Evolutionary conservation across 106 monocot species (phyloP).

Genomic region (Allium cepa): DNA sequence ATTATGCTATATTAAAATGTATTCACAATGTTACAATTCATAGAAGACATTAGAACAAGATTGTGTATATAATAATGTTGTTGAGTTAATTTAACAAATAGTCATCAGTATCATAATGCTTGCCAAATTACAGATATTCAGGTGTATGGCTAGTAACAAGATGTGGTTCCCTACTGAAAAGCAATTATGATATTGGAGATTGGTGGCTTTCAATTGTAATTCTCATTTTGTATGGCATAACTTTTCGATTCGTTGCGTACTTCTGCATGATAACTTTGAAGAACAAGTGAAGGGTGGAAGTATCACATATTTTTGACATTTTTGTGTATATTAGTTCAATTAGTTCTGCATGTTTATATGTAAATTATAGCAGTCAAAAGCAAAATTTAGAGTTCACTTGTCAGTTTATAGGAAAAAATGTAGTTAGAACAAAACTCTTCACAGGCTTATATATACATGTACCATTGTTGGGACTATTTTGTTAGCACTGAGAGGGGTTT

Average conservation of each 20-base stretch:
- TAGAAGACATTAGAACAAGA: too few relatives aligned
- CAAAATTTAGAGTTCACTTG: too few relatives aligned
- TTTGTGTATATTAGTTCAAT: constrained; percentile 5
- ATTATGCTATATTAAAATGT: too few relatives aligned
- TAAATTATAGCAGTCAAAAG: neutral
- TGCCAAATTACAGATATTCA: constrained; percentile 42
- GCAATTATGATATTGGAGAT: constrained; percentile 47
- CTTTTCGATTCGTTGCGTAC: constrained; percentile 72
- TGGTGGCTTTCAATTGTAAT: constrained; percentile 53
- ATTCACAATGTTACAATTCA: too few relatives aligned
- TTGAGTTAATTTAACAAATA: too few relatives aligned
- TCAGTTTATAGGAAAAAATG: too few relatives aligned
- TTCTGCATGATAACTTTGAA: constrained; percentile 68
- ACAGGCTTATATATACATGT: too few relatives aligned
- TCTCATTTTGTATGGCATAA: constrained; percentile 47
- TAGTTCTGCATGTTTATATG: neutral
- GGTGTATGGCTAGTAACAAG: constrained; percentile 86
- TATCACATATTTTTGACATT: neutral
- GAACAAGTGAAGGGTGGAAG: constrained; percentile 16
- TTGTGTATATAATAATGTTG: too few relatives aligned
- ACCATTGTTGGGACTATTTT: too few relatives aligned
- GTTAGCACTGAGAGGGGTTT: too few relatives aligned
- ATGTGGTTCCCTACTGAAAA: constrained; percentile 55
- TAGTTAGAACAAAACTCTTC: too few relatives aligned
- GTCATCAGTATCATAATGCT: neutral